Evolutionary conservation across 1,284 basidiomycete species (phyloP), one percentile per base, ranked within the genome.

Genomic region (Coniophora puteana): DNA sequence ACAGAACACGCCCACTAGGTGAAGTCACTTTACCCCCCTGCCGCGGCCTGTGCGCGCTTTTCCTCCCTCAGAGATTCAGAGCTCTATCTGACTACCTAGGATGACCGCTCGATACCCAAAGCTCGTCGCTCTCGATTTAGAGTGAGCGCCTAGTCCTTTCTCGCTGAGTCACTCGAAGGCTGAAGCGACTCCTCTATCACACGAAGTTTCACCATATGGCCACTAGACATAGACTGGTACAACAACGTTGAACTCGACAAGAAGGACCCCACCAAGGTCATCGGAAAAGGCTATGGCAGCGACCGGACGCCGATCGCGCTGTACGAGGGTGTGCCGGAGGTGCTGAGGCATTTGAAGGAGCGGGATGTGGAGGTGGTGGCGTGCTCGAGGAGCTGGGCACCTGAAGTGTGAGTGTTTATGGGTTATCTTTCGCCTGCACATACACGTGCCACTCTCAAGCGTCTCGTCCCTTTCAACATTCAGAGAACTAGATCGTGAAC

Each of bases 201-300:
- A 27, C 33, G 48, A 47, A 29, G 47, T 24, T 40, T 22, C 35
- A 44, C 38, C 51, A 1, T 93, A 89, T 89, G 76, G 83, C 45
- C 67, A 92, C 7, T 92, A 88, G 86, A 82, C 91, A 31, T 86
- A 90, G 56, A 81, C 76, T n/a, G n/a, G n/a, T n/a, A n/a, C n/a
- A 78, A 86, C 56, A 67, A 80, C 41, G 64, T 68, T 41, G 71
- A 79, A 13, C 87, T 89, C 1, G 62, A 93, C 41, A 78, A 69
- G 46, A 67, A 79, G 22, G 63, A 78, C 14, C 73, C 69, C 4
- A 61, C 78, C 36, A 69, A 17, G 10, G 36, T 48, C 14, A 50
- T 49, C 10, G 40, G 50, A 28, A 48, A 36, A 36, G 25, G 44
- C 23, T 18, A 25, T 22, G 29, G 34, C 38, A 84, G 83, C 47